These are phyloP conservation scores for Umbelopsis sp. DNA, from an alignment of 192 early-diverging fungal genomes.

Conservation along the genomic window DNA sequence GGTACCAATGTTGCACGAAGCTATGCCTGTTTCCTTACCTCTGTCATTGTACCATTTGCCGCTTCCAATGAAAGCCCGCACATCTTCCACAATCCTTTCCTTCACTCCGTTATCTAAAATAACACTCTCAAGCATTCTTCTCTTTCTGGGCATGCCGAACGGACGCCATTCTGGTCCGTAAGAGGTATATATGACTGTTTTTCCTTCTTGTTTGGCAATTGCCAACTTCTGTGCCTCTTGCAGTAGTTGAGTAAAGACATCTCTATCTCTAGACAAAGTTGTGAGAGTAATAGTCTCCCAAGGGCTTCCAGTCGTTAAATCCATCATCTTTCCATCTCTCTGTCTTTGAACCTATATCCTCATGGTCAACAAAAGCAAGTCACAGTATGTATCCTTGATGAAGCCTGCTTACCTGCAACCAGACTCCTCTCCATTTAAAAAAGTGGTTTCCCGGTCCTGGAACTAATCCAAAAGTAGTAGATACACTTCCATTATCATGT, in stretches of 20 bases:
- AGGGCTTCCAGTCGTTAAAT: conserved; percentile 88
- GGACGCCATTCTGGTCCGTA: conserved; percentile 97
- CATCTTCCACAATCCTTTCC: conserved; percentile 70
- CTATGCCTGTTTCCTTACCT: conserved; percentile 42
- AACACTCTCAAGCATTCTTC: conserved; percentile 71
- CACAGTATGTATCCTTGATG: neutral
- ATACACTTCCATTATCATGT: conserved; percentile 88
- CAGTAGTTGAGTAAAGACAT: conserved; percentile 76
- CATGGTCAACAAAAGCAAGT: conserved; percentile 21
- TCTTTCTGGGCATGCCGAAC: conserved; percentile 89
- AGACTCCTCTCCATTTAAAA: conserved; percentile 77
- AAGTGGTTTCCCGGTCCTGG: conserved; percentile 93
- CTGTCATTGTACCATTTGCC: conserved; percentile 83
- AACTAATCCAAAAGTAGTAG: conserved; percentile 83
- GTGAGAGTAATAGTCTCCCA: conserved; percentile 96
- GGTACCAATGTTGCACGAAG: conserved; percentile 20
- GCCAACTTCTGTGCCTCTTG: conserved; percentile 82
- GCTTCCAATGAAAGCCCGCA: conserved; percentile 75
- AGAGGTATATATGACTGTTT: conserved; percentile 93
- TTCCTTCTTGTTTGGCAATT: conserved; percentile 88
- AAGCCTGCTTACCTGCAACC: conserved; percentile 60
- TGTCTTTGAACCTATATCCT: conserved; percentile 66
- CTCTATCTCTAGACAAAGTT: conserved; percentile 80
- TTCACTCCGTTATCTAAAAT: conserved; percentile 71
- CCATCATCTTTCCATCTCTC: conserved; percentile 86